Percentiles rank a stretch among this genome's conserved stretches.
phyloP scores from a whole-genome alignment of 257 asterid genomes.

The Solanum chmielewskii region DNA sequence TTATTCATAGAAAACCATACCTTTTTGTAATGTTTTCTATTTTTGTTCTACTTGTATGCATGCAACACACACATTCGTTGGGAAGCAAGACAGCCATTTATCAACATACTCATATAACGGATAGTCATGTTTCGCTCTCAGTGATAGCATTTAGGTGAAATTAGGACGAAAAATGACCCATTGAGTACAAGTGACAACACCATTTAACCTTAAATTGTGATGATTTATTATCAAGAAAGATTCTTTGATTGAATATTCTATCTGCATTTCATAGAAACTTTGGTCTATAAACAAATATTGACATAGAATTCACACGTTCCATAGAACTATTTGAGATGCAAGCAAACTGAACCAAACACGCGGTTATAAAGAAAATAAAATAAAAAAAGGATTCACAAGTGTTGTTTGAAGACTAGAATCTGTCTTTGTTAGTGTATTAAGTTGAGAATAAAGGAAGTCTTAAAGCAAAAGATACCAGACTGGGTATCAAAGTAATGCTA shows the following conservation, averaged over 20 bases:
- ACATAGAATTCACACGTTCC: background rate
- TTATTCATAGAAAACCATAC: too few species aligned
- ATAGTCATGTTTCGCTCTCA: too few species aligned
- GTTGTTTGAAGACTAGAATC: too few species aligned
- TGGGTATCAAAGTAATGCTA: background rate
- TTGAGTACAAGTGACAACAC: too few species aligned
- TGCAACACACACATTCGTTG: too few species aligned
- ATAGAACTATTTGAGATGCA: background rate
- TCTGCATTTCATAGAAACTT: background rate
- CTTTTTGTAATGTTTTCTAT: too few species aligned
- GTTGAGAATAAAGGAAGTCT: background rate
- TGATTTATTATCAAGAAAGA: background rate
- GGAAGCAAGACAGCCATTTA: too few species aligned
- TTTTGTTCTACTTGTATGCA: too few species aligned
- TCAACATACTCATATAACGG: too few species aligned
- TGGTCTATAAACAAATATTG: background rate
- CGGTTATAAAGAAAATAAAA: background rate
- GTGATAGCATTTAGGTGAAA: too few species aligned
- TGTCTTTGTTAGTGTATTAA: background rate
- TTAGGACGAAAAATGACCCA: too few species aligned
- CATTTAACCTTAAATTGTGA: background rate
- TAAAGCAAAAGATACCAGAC: background rate
- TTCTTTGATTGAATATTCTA: background rate
- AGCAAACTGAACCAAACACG: accelerated
- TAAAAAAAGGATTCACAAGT: background rate